A percentile compares a stretch with the other conserved stretches of the same genome.
phyloP scores from a whole-genome alignment of 371 early-diverging fungal genomes.

The Haplosporangium sp. region DNA sequence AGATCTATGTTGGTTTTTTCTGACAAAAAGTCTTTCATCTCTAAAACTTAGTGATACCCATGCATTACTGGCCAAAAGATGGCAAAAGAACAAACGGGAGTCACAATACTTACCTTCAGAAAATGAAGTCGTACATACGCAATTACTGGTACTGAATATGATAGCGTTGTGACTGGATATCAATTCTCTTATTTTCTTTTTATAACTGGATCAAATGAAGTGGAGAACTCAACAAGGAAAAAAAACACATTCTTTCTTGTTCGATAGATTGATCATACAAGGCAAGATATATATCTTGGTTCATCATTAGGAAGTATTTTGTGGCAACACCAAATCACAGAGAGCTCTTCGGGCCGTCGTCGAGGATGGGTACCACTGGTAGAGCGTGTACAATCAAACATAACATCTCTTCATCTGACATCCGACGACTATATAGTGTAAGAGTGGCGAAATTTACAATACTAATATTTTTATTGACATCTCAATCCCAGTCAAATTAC shows the following conservation, averaged over 20 bases:
- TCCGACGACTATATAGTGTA: slow-evolving; percentile 39
- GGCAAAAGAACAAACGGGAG: slow-evolving; percentile 22
- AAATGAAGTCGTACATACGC: slow-evolving; percentile 11
- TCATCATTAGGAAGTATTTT: slow-evolving; percentile 14
- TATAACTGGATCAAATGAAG: background rate
- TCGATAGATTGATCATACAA: slow-evolving; percentile 18
- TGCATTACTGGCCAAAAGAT: slow-evolving; percentile 22
- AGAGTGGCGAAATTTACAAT: background rate
- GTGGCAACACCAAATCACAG: slow-evolving; percentile 16
- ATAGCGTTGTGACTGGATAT: background rate
- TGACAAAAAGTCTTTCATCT: background rate
- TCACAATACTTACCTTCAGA: slow-evolving; percentile 6
- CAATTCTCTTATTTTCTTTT: background rate
- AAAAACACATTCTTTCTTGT: background rate
- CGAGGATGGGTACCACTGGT: slow-evolving; percentile 12
- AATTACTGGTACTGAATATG: slow-evolving; percentile 18
- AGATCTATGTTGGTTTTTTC: background rate
- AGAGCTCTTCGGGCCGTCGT: background rate
- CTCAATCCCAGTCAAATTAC: too few relatives aligned
- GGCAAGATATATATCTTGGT: slow-evolving; percentile 30
- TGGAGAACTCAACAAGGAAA: background rate
- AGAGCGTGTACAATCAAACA: background rate
- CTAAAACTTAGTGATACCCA: slow-evolving; percentile 29
- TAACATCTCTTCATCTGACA: slow-evolving; percentile 42
- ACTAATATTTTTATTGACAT: too few relatives aligned